Evolutionary conservation across 192 early-diverging fungal species (phyloP), one percentile per base, ranked within the genome.

Genomic region (Neocallimastix lanati): DNA sequence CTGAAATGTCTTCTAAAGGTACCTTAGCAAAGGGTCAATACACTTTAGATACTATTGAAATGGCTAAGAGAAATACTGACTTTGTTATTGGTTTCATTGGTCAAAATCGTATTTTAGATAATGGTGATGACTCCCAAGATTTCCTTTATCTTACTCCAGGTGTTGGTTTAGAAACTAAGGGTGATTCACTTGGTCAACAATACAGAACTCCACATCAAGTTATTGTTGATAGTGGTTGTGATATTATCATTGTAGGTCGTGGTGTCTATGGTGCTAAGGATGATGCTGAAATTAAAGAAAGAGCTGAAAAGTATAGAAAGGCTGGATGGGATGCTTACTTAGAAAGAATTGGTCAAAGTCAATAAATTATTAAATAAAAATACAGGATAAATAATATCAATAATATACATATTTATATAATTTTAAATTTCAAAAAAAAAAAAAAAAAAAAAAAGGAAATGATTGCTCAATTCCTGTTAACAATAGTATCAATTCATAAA

Each of bases 81-180:
- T 98, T 99, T 86, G 94, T 95, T 27, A 87, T 98, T 81, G 98
- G 98, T 30, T 99, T 98, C 82, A 96, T 99, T 87, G 92, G 93
- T 13, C 88, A 90, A 78, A 87, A 92, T 58, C 83, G 82, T 29
- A 38, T 90, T 29, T 28, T n/a, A 5, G 80, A 30, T 28, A 76
- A 81, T 5, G 83, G 35, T 21, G 81, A 28, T 18, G 78, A 37
- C 76, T 82, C 81, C 79, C 88, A 91, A 76, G 98, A 99, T 78
- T 97, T 96, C 80, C 86, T 99, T 79, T 92, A 93, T 82, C 92
- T 99, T 94, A 96, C 93, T 0, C 98, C 98, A 4, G 98, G 98
- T 81, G 96, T 99, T 76, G 92, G 92, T 2, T 84, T 99, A 83
- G 93, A 92, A 58, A 87, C 90, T 13, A 88, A 87, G 76, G 93